Base-by-base conservation (phyloP, 306 rosid species). In the Quercus glauca region DNA sequence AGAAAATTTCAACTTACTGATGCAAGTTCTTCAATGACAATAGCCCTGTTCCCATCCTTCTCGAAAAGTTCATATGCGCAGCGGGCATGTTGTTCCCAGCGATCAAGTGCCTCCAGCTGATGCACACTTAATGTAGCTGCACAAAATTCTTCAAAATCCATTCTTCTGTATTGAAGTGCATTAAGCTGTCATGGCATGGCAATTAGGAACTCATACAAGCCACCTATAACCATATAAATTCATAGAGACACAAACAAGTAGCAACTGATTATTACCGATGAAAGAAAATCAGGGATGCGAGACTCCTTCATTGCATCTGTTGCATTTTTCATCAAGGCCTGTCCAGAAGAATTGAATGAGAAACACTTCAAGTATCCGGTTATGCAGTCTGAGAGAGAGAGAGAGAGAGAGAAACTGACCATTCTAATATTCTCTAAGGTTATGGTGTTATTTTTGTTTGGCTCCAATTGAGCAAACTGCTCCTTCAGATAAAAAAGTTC, bases 61-160 rank as follows among this genome's bases (percentile, higher is more conserved):
- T 96, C 98, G 3, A 96, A 96, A 76, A 93, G 97, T 77, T 96
- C 99, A 67, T 91, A 96, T 10, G 98, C 98, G 75, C 97, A 91
- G 56, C 96, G 97, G 2, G 99, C 97, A 78, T 93, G 98, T 75
- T 91, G 97, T 70, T 96, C 99, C 99, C 99, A 96, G 2, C 91
- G 93, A 76, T 90, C 96, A 25, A 96, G 98, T 69, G 98, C 99
- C 88, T 93, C 99, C 12, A 96, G 94, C 90, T 96, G 99, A 86
- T 96, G 96, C 41, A 96, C 97, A 69, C 98, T 91, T 72, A 89
- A 79, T 25, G 98, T 88, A 87, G 99, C 93, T 0, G 99, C 97
- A 80, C 97, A 93, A 80, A 96, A 96, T 86, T 96, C 99, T 80
- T 93, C 98, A 85, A 91, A 96, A 79, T 96, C 98, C 99, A 96